Conservation (phyloP, 2,329 filamentous ascomycete species). For the Neonectria neomacrospora region DNA sequence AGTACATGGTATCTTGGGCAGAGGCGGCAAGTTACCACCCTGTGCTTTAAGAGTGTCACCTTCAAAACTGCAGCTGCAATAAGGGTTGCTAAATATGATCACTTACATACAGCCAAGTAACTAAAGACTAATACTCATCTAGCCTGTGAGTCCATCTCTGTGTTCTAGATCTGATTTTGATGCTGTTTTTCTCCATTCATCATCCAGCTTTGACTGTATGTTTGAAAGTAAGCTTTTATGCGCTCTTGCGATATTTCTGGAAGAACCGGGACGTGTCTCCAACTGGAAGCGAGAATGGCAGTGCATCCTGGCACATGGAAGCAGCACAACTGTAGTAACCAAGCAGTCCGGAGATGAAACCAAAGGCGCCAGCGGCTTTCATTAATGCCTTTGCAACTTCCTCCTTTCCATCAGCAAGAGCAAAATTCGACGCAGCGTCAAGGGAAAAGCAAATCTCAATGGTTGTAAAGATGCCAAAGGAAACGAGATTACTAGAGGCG, state of each 20-base stretch:
- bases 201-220: neutral
- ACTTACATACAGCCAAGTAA: too few relatives aligned
- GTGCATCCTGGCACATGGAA: slow-evolving; percentile 13
- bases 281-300: slow-evolving; percentile 18
- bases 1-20: too few relatives aligned
- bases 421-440: slow-evolving; percentile 23
- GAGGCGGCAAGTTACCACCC: too few relatives aligned
- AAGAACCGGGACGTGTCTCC: slow-evolving; percentile 20
- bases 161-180: neutral
- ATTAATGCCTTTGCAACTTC: slow-evolving; percentile 2
- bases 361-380: slow-evolving; percentile 18
- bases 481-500: slow-evolving; percentile 2
- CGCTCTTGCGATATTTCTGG: neutral
- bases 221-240: neutral
- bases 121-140: too few relatives aligned
- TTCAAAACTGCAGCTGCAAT: too few relatives aligned
- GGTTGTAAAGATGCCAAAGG: slow-evolving; percentile 15
- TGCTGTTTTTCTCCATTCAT: neutral
- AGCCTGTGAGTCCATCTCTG: neutral
- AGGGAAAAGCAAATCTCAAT: slow-evolving; percentile 17
- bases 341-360: slow-evolving; percentile 20
- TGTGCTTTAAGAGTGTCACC: too few relatives aligned
- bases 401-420: slow-evolving; percentile 17
- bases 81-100: too few relatives aligned
- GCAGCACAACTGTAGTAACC: slow-evolving; percentile 18